Base-by-base conservation (phyloP, 2,329 filamentous ascomycete species). In the Ilyonectria robusta region DNA sequence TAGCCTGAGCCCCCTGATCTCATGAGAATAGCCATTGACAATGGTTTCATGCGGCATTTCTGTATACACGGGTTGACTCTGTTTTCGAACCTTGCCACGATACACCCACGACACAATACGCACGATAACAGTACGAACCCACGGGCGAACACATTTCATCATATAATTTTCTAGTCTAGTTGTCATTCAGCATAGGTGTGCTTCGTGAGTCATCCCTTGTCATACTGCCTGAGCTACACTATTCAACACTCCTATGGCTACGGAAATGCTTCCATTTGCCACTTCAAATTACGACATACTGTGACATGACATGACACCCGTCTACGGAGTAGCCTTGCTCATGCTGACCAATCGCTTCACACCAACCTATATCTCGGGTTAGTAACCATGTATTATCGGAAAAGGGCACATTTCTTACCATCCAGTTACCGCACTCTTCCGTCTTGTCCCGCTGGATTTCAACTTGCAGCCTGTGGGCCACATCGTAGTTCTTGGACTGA, bases 381-480 rank as follows among this genome's bases (percentile, higher is more conserved):
- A 89, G 85, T 70, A 66, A 6, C 44, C 50, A 40, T 11, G 15
- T 21, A 19, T 21, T 6, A n/a, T 37, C 11, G 15, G 8, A 33
- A n/a, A 59, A 33, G 7, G 11, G 31, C 50, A 17, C 13, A 23
- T 31, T 57, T 84, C 91, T 85, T 84, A 94, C 93, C 92, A 95
- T 95, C 93, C 93, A 95, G 78, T 93, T 92, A 61, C 92, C 92
- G 78, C 93, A 94, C 78, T 95, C 92, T 51, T 94, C 92, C 1
- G 89, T 92, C 84, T 92, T 92, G 79, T 94, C 91, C 59, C 88
- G 89, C 80, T 94, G 89, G 63, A 95, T 91, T 70, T 94, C 91
- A 48, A 93, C 85, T 80, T 95, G 93, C 56, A 95, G 85, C 64
- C 84, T 86, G 59, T 89, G 85, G 2, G 93, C 93, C 29, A 84